Percentiles rank a stretch among this genome's conserved stretches.
These are phyloP conservation scores for Ogataea populi-albae DNA, from an alignment of 805 yeast species.

Conservation along the genomic window DNA sequence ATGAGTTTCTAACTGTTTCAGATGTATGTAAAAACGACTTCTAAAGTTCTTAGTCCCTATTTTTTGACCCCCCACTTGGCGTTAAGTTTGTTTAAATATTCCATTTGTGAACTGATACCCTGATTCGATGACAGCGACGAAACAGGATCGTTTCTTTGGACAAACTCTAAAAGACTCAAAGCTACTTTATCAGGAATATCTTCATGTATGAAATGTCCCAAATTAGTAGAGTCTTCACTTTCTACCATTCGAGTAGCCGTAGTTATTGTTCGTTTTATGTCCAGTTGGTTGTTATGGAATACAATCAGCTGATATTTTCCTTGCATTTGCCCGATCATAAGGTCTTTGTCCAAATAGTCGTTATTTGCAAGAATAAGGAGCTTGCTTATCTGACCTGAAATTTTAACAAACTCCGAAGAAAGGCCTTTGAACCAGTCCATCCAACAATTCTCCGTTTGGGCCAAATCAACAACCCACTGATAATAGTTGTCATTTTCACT, in stretches of 20 bases:
- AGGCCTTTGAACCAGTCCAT: conserved; percentile 73
- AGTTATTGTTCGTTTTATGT: conserved; percentile 20
- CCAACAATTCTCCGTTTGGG: conserved; percentile 70
- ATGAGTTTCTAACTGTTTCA: too few species aligned
- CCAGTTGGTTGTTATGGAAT: conserved; percentile 40
- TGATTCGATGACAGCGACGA: conserved; percentile 36
- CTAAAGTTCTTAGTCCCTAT: too few species aligned
- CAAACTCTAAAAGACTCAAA: conserved; percentile 47
- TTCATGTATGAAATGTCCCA: conserved; percentile 96
- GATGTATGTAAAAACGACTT: too few species aligned
- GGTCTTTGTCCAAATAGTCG: conserved; percentile 77
- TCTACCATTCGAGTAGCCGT: conserved; percentile 23
- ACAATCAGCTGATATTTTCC: conserved; percentile 91
- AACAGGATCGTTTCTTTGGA: conserved; percentile 40
- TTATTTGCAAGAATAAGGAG: conserved; percentile 82
- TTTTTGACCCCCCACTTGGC: conserved; percentile 34
- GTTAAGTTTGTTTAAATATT: conserved; percentile 28
- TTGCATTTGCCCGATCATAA: conserved; percentile 97
- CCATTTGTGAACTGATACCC: conserved; percentile 24
- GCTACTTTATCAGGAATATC: conserved; percentile 76
- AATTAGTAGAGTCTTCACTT: conserved; percentile 38
- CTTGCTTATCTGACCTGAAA: conserved; percentile 50
- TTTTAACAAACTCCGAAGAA: conserved; percentile 46
- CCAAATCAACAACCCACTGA: conserved; percentile 66
- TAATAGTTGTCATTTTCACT: conserved; percentile 15